Percentiles rank a stretch among this genome's conserved stretches.
Evolutionary conservation across 768 basidiomycete species (phyloP).

Genomic region (Mycena belliarum): DNA sequence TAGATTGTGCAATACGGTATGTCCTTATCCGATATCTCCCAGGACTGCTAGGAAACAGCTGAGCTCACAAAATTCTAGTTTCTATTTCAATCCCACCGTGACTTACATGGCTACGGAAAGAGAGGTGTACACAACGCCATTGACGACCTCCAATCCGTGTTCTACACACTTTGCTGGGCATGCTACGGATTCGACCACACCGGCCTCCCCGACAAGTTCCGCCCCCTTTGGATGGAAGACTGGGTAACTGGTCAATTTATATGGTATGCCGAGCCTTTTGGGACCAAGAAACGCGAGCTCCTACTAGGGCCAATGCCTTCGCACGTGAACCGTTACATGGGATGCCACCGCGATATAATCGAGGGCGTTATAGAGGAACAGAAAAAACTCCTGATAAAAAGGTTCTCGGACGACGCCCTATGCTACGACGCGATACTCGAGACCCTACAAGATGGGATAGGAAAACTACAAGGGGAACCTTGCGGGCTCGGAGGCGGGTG

Average conservation of each 20-base stretch:
- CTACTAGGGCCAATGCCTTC: neutral
- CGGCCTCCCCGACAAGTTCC: conserved; percentile 8
- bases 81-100: neutral
- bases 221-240: conserved; percentile 1
- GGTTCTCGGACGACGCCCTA: neutral
- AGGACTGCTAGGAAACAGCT: too few species aligned
- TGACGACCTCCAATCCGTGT: conserved; percentile 10
- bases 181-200: conserved; percentile 16
- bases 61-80: neutral
- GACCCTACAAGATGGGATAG: neutral
- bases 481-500: neutral
- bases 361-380: conserved; percentile 5
- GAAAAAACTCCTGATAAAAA: neutral
- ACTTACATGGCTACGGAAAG: too few species aligned
- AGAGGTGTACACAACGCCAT: too few species aligned
- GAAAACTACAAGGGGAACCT: neutral
- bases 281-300: neutral
- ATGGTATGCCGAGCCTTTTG: too few species aligned
- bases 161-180: conserved; percentile 15
- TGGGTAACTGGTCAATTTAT: too few species aligned
- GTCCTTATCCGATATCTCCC: neutral
- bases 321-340: conserved; percentile 13
- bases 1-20: neutral
- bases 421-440: neutral
- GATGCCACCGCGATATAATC: conserved; percentile 12